Conservation (phyloP, 768 basidiomycete species). For the Kwoniella mangroviensis region DNA sequence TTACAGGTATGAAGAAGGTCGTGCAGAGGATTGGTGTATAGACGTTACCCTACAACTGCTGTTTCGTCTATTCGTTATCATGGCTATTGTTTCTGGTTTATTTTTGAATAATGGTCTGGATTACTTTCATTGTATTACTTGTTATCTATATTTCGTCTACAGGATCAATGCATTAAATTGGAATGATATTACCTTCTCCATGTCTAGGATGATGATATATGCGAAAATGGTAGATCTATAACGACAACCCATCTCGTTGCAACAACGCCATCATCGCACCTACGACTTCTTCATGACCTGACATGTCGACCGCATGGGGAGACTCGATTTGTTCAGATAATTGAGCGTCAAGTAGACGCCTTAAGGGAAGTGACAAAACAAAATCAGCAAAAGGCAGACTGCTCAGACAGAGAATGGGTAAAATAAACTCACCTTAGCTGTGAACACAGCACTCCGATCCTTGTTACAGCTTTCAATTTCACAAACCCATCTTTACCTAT, state of each 20-base stretch:
- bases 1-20: constrained; percentile 73
- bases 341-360: constrained; percentile 72
- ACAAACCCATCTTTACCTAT: constrained; percentile 63
- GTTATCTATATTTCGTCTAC: background rate
- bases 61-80: too few relatives aligned
- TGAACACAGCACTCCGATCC: constrained; percentile 86
- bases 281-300: constrained; percentile 65
- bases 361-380: too few relatives aligned
- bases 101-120: background rate
- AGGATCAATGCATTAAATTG: background rate
- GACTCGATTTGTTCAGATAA: constrained; percentile 68
- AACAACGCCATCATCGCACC: constrained; percentile 60
- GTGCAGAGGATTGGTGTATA: constrained; percentile 60
- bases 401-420: too few relatives aligned
- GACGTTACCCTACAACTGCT: too few relatives aligned
- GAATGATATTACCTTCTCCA: too few relatives aligned
- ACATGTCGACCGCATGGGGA: constrained; percentile 61
- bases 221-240: constrained; percentile 8
- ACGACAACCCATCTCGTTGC: constrained; percentile 55
- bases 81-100: too few relatives aligned
- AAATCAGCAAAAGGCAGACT: too few relatives aligned
- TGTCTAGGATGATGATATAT: background rate
- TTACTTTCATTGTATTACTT: background rate
- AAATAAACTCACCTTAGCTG: constrained; percentile 76
- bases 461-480: constrained; percentile 79